Conservation (phyloP, 345 rosid species). For the Populus euphratica region DNA sequence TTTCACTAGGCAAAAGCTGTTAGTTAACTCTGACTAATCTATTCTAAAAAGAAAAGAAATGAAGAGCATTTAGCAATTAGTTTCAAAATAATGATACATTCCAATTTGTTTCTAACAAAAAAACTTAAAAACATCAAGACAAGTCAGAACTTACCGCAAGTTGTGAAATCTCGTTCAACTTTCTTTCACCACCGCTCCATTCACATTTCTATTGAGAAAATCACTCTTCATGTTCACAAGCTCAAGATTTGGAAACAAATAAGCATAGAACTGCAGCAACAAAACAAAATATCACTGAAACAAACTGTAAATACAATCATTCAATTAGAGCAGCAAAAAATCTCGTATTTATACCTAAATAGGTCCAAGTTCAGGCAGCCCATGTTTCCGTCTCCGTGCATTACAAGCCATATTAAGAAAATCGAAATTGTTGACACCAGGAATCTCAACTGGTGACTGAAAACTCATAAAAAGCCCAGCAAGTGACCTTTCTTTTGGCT, state of each 20-base stretch:
- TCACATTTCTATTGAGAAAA: constrained; percentile 91
- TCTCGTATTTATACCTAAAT: constrained; percentile 52
- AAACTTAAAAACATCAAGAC: background rate
- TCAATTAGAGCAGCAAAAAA: background rate
- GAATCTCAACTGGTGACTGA: constrained; percentile 87
- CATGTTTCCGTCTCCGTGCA: constrained; percentile 76
- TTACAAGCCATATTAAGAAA: constrained; percentile 93
- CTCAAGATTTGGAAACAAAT: constrained; percentile 70
- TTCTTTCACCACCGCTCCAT: constrained; percentile 98
- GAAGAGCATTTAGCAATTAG: background rate
- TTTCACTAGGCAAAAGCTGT: background rate
- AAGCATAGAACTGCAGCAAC: constrained; percentile 72
- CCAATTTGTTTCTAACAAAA: background rate
- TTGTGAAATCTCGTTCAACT: constrained; percentile 91
- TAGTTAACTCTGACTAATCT: background rate
- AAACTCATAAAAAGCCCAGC: constrained; percentile 97
- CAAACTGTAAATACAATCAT: background rate
- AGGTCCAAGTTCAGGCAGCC: constrained; percentile 81
- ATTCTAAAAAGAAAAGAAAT: background rate
- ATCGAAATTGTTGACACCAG: constrained; percentile 88
- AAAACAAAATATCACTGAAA: constrained; percentile 9
- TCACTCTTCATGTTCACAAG: constrained; percentile 85
- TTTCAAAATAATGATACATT: background rate
- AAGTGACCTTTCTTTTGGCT: constrained; percentile 90
- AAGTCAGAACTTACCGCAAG: constrained; percentile 57